Conservation (phyloP, 2,329 filamentous ascomycete species). For the Trichoderma pleuroti region DNA sequence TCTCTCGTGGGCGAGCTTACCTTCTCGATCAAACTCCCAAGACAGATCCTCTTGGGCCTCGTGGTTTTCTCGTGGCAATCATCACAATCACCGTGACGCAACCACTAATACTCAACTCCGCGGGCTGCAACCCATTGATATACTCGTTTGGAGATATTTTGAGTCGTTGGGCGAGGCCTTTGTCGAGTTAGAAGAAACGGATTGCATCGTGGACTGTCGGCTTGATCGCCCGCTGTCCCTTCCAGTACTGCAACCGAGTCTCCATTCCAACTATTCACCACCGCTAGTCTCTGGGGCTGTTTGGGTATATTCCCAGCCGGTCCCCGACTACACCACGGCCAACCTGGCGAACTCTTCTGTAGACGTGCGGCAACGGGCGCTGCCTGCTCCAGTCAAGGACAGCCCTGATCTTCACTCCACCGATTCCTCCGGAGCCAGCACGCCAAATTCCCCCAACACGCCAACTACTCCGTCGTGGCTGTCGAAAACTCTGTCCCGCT, state of each 20-base stretch:
- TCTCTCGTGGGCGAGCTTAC: background rate
- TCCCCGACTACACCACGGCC: conserved; percentile 28
- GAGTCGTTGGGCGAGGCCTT: background rate
- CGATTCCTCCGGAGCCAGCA: conserved; percentile 33
- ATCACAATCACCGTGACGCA: background rate
- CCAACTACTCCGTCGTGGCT: conserved; percentile 35
- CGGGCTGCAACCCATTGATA: background rate
- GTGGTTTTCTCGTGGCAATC: background rate
- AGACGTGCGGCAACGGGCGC: conserved; percentile 36
- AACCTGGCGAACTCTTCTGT: conserved; percentile 35
- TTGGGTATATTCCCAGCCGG: conserved; percentile 36
- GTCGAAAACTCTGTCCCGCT: conserved; percentile 24
- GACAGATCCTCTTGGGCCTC: background rate
- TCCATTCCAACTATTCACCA: background rate
- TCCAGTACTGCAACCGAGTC: background rate
- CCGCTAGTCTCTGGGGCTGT: conserved; percentile 28
- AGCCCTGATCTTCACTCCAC: conserved; percentile 32
- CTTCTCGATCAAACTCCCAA: background rate
- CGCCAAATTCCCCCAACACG: conserved; percentile 35
- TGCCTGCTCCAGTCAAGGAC: conserved; percentile 27
- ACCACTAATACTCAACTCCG: background rate
- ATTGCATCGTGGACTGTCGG: conserved; percentile 4
- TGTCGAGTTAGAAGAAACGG: background rate
- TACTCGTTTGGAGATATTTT: background rate
- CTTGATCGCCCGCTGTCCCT: background rate